Evolutionary conservation across 2,329 filamentous ascomycete species (phyloP).

Genomic region (Hypoxylon sp.): DNA sequence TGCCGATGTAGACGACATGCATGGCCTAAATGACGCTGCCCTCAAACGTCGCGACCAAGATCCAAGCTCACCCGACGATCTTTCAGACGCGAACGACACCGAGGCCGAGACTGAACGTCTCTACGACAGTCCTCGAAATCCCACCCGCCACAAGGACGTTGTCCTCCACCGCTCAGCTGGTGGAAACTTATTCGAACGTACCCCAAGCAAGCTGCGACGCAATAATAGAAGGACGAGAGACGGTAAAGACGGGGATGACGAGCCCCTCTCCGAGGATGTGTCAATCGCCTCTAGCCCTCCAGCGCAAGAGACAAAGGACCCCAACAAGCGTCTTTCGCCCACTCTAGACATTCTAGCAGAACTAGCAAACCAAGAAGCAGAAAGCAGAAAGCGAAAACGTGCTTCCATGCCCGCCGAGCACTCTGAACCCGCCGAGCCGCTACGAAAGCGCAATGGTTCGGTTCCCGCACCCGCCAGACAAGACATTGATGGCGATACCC

Average conservation of each 20-base stretch:
- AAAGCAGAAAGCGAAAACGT: conserved; percentile 53
- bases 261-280: conserved; percentile 50
- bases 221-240: conserved; percentile 42
- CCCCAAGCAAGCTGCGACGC: conserved; percentile 79
- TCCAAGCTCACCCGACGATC: conserved; percentile 61
- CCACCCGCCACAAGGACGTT: conserved; percentile 69
- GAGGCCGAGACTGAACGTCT: conserved; percentile 96
- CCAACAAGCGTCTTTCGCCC: conserved; percentile 46
- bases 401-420: conserved; percentile 46
- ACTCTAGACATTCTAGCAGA: conserved; percentile 50
- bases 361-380: conserved; percentile 49
- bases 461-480: conserved; percentile 44
- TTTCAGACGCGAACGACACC: conserved; percentile 73
- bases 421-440: conserved; percentile 39
- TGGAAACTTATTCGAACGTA: conserved; percentile 70
- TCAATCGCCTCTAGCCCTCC: conserved; percentile 52
- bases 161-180: conserved; percentile 68
- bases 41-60: conserved; percentile 45
- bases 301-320: conserved; percentile 40
- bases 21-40: conserved; percentile 53
- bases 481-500: conserved; percentile 50
- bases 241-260: conserved; percentile 55
- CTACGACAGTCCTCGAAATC: conserved; percentile 83
- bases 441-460: conserved; percentile 46
- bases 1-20: conserved; percentile 73